Evolutionary conservation across 192 early-diverging fungal species (phyloP), one percentile per base, ranked within the genome.

Genomic region (Backusella tuberculispora): DNA sequence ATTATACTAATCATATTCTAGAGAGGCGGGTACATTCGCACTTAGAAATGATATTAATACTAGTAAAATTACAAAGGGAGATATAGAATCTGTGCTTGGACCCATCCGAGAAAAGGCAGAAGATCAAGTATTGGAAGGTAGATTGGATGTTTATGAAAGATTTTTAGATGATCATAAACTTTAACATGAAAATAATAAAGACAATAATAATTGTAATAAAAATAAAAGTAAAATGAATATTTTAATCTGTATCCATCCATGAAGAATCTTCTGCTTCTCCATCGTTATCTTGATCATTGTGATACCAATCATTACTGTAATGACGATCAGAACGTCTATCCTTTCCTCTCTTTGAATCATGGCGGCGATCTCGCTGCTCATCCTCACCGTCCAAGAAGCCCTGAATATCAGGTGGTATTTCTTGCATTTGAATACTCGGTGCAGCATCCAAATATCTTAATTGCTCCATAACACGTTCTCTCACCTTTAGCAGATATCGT

Each of bases 401-500:
- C 53, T 87, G 83, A 43, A 89, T 85, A 67, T 87, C 88, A 0
- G 88, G 91, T 26, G 93, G 92, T 40, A 92, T 86, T 81, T 92
- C 94, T 64, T 97, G 95, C 94, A 98, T 95, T 80, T 99, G 97
- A 43, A 99, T 95, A 56, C 93, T 93, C 1, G 98, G 98, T 9
- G 97, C 98, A 17, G 90, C 90, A 74, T 93, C 88, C 40, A 99
- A 60, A 66, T 91, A 91, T 42, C 96, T 83, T 45, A 99, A 85
- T 68, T 98, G 94, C 74, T 99, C 97, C 45, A 97, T 78, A 38
- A 99, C 91, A 15, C 79, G 75, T n/a, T 85, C 81, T n/a, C 84
- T 63, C 9, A 96, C 85, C 26, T 90, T 92, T 29, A 93, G 85
- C 12, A 99, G 83, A 77, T 97, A 96, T 6, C 89, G 85, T 21